These are phyloP conservation scores for Uronychia binucleata DNA, from an alignment of 73 alveolate genomes.

Conservation along the genomic window DNA sequence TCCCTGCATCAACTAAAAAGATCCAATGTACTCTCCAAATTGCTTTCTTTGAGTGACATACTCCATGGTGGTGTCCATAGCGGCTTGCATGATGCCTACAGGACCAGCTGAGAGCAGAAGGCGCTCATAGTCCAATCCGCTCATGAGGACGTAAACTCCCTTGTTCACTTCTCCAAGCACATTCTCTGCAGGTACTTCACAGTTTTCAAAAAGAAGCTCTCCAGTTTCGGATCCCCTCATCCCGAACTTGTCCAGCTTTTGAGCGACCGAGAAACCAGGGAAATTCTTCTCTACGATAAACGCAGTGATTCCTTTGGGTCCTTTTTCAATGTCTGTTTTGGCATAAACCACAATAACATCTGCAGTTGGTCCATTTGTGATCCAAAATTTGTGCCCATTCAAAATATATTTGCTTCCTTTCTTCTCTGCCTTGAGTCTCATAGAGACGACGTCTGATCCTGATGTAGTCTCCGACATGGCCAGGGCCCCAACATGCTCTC, in stretches of 20 bases:
- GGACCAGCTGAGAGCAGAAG: constrained; percentile 94
- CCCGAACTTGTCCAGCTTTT: constrained; percentile 91
- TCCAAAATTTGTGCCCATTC: constrained; percentile 93
- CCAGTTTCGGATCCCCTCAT: constrained; percentile 94
- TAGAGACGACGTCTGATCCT: constrained; percentile 90
- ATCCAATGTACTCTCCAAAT: constrained; percentile 80
- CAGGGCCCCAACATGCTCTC: constrained; percentile 90
- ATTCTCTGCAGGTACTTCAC: constrained; percentile 87
- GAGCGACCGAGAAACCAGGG: constrained; percentile 84
- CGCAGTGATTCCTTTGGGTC: constrained; percentile 85
- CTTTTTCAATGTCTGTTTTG: constrained; percentile 82
- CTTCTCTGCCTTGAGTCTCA: constrained; percentile 84
- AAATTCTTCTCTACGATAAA: constrained; percentile 83
- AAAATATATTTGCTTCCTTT: constrained; percentile 78
- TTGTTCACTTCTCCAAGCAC: constrained; percentile 70
- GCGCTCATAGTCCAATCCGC: constrained; percentile 91
- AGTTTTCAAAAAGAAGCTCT: constrained; percentile 86
- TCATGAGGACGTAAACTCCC: constrained; percentile 92
- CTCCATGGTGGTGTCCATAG: constrained; percentile 77
- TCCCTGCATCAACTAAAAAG: constrained; percentile 81
- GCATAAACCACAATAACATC: constrained; percentile 92
- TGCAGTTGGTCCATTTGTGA: constrained; percentile 95
- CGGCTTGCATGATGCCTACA: constrained; percentile 90
- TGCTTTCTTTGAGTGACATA: constrained; percentile 76
- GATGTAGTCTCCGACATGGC: constrained; percentile 94